phyloP scores from a whole-genome alignment of 192 early-diverging fungal species.

The Funneliformis geosporum region DNA sequence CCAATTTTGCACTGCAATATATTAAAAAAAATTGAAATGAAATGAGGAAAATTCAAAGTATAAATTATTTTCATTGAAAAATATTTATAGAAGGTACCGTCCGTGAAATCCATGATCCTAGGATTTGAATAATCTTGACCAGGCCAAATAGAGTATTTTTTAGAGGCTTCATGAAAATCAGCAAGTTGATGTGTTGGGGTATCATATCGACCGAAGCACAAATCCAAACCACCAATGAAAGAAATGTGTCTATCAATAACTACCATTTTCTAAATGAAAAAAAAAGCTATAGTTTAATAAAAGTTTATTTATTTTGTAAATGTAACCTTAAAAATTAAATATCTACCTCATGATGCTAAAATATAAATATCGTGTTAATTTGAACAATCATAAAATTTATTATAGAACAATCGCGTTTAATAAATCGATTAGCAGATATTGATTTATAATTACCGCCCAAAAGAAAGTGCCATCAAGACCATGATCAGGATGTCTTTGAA shows the following conservation, averaged over 20 bases:
- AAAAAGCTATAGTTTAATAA: neutral
- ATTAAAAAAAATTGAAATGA: neutral
- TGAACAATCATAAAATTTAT: neutral
- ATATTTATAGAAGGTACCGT: constrained; percentile 40
- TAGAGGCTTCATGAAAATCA: constrained; percentile 61
- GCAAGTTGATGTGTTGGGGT: constrained; percentile 72
- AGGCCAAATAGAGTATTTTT: constrained; percentile 55
- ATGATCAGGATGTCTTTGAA: constrained; percentile 88
- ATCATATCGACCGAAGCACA: constrained; percentile 87
- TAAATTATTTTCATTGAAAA: neutral
- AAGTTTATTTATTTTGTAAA: neutral
- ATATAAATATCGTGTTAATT: neutral
- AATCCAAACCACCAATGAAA: constrained; percentile 79
- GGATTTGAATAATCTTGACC: constrained; percentile 91
- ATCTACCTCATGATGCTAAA: constrained; percentile 58
- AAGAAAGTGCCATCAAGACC: constrained; percentile 75
- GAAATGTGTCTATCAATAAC: constrained; percentile 71
- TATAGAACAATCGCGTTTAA: neutral
- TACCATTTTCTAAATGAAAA: constrained; percentile 54
- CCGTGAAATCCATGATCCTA: constrained; percentile 73
- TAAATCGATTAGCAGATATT: no score
- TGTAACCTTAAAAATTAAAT: neutral
- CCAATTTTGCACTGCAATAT: constrained; percentile 50
- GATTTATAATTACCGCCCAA: constrained; percentile 70
- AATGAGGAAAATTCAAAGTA: no score